These are phyloP conservation scores for Anthracocystis panici-leucophaei DNA, from an alignment of 1,284 basidiomycete species.

Conservation along the genomic window DNA sequence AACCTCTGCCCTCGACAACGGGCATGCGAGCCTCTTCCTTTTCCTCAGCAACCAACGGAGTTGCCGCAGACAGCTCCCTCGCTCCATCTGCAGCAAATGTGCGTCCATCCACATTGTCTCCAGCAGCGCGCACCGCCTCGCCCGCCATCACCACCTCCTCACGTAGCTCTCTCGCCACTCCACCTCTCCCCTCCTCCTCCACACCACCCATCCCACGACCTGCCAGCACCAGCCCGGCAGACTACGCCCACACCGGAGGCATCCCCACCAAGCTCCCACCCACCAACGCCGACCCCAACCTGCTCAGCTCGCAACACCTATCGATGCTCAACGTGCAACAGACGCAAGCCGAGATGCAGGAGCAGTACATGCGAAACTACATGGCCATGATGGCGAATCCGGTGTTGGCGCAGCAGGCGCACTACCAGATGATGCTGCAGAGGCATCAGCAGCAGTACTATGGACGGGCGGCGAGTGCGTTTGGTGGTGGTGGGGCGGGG, in stretches of 20 bases:
- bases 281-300: constrained; percentile 4
- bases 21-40: constrained; percentile 14
- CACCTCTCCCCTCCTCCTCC: constrained; percentile 5
- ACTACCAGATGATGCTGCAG: constrained; percentile 49
- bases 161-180: constrained; percentile 35
- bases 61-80: constrained; percentile 1
- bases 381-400: constrained; percentile 55
- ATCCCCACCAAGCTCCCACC: background rate
- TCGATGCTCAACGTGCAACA: constrained; percentile 40
- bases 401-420: constrained; percentile 47
- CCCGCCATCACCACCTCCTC: constrained; percentile 34
- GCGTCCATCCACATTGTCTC: constrained; percentile 16
- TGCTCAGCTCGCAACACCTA: constrained; percentile 33
- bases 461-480: constrained; percentile 35
- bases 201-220: constrained; percentile 24
- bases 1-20: constrained; percentile 13
- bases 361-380: constrained; percentile 54
- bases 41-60: constrained; percentile 8
- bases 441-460: constrained; percentile 49
- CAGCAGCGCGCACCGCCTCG: constrained; percentile 20
- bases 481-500: constrained; percentile 13
- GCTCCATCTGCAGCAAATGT: background rate
- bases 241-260: background rate
- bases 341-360: constrained; percentile 43
- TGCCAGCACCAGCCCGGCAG: constrained; percentile 15